Evolutionary conservation across 2,329 filamentous ascomycete species (phyloP).

Genomic region (Pestalotiopsis sp.): DNA sequence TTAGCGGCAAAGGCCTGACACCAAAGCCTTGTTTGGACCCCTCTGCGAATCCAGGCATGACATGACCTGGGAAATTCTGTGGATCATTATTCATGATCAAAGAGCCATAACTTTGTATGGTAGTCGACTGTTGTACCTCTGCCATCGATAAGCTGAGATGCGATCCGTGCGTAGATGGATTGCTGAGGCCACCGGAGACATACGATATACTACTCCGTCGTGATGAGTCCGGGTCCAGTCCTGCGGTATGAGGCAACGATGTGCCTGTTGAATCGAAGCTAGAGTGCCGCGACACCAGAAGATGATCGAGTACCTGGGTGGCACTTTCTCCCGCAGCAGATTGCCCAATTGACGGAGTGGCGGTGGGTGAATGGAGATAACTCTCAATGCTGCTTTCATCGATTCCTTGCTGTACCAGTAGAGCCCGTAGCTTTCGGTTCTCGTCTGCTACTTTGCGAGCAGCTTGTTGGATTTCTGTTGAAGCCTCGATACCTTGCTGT

Average conservation of each 20-base stretch:
- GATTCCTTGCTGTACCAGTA: slow-evolving; percentile 62
- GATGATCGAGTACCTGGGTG: slow-evolving; percentile 16
- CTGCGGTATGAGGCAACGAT: not conserved
- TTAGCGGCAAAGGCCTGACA: not conserved
- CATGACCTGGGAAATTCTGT: not conserved
- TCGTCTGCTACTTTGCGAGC: slow-evolving; percentile 71
- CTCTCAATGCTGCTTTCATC: slow-evolving; percentile 41
- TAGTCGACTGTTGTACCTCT: not conserved
- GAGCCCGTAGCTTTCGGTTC: slow-evolving; percentile 63
- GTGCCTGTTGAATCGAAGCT: not conserved
- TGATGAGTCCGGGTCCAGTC: not conserved
- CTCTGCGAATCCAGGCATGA: not conserved
- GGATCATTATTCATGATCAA: not conserved
- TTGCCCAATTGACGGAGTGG: slow-evolving; percentile 14
- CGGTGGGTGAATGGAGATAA: slow-evolving; percentile 15
- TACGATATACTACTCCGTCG: not conserved
- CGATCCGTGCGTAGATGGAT: not conserved
- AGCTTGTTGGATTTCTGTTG: slow-evolving; percentile 71
- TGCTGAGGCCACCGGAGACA: not conserved
- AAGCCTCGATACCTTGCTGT: slow-evolving; percentile 67
- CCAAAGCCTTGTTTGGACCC: not conserved
- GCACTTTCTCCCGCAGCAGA: not conserved
- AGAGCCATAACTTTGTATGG: not conserved
- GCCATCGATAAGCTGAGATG: not conserved
- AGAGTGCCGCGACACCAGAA: slow-evolving; percentile 9